Evolutionary conservation across 208 protist species (phyloP).

Genomic region (Leishmania braziliensis): DNA sequence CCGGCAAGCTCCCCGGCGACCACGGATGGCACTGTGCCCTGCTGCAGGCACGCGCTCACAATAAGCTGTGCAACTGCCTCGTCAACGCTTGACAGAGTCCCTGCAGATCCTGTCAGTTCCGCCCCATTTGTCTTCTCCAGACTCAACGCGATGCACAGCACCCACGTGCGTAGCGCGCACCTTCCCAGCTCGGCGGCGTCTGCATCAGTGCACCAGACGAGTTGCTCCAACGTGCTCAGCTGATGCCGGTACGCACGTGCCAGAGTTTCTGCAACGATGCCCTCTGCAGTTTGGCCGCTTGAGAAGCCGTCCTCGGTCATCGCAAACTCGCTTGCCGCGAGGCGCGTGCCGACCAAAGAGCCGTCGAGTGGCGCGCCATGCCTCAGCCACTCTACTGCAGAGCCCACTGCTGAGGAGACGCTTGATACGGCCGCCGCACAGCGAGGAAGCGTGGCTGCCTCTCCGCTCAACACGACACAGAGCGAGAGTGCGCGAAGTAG

Average conservation of each 20-base stretch:
- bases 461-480: constrained; percentile 20
- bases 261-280: constrained; percentile 11
- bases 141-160: constrained; percentile 1
- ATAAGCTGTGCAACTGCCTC: constrained; percentile 1
- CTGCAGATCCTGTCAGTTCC: neutral
- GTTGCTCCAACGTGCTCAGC: constrained; percentile 21
- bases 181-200: constrained; percentile 9
- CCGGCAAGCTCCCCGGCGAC: neutral
- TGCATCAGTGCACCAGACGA: constrained; percentile 12
- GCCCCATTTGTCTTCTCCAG: neutral
- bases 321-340: neutral
- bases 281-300: constrained; percentile 11
- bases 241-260: constrained; percentile 23
- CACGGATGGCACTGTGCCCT: too few species aligned
- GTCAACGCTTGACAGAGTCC: neutral
- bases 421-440: neutral
- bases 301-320: neutral
- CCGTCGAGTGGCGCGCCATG: neutral
- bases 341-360: neutral
- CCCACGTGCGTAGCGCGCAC: constrained; percentile 22
- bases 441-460: constrained; percentile 1
- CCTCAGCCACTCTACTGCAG: neutral
- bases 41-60: neutral
- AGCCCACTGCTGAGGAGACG: neutral
- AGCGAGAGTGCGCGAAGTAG: constrained; percentile 24